Evolutionary conservation across 345 rosid species (phyloP).

Genomic region (Citrus australasica): DNA sequence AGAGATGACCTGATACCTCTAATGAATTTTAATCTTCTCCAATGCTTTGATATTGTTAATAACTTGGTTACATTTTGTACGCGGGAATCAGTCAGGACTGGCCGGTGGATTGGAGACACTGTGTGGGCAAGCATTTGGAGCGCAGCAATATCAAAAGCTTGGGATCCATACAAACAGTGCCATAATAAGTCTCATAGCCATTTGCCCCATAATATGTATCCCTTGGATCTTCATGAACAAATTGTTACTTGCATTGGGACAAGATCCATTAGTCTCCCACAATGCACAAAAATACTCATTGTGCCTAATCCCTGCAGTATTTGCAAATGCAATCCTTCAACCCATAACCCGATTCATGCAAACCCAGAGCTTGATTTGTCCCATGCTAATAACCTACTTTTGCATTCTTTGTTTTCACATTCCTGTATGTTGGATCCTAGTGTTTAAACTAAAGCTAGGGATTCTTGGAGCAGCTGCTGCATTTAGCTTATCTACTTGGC

Average conservation of each 20-base stretch:
- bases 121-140: slow-evolving; percentile 73
- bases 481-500: slow-evolving; percentile 32
- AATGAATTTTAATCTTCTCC: no score
- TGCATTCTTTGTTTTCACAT: slow-evolving; percentile 28
- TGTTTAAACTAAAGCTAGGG: slow-evolving; percentile 28
- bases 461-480: slow-evolving; percentile 42
- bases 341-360: slow-evolving; percentile 38
- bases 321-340: slow-evolving; percentile 41
- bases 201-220: slow-evolving; percentile 42
- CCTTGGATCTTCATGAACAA: slow-evolving; percentile 53
- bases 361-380: slow-evolving; percentile 38
- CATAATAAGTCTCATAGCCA: slow-evolving; percentile 34
- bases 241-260: slow-evolving; percentile 37
- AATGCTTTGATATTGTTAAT: no score
- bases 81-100: slow-evolving; percentile 50
- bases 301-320: slow-evolving; percentile 45
- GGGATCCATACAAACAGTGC: slow-evolving; percentile 59
- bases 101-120: slow-evolving; percentile 72
- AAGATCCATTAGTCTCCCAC: slow-evolving; percentile 38
- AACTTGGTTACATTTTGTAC: not conserved
- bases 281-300: slow-evolving; percentile 32
- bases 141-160: slow-evolving; percentile 46
- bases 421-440: slow-evolving; percentile 38
- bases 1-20: no score
- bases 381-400: slow-evolving; percentile 38